Base-by-base conservation (phyloP, 768 basidiomycete genomes). In the Macrocybe gigantea region DNA sequence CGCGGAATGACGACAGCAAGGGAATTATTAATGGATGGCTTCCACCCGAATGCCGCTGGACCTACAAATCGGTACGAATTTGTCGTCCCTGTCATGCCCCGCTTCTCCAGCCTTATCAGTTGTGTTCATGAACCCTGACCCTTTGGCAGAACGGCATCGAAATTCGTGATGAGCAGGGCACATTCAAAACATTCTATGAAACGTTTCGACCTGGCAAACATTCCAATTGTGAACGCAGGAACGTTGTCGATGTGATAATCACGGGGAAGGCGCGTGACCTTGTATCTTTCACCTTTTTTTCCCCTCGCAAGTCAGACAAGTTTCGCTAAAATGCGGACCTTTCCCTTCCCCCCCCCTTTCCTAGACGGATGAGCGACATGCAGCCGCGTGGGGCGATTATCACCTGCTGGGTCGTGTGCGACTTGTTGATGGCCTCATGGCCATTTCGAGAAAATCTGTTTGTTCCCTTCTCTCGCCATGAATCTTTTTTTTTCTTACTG, bases 401-500 rank as follows among this genome's bases (percentile, higher is more conserved):
- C 70, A 63, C 41, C 67, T 84, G 43, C 60, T 77, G 37, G 84
- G 84, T 34, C 75, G 82, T 31, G 65, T 85, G 10, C 67, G 84
- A 31, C 62, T 77, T 6, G 67, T 68, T 35, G 84, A 86, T 60
- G 84, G 84, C 10, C 64, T 84, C 35, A 64, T 83, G 30, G 71
- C 76, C 3, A 60, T 85, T 33, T 53, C 71, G 29, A 73, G 77
- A 46, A 70, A 77, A 64, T 73, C 80, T 46, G 79, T 79, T 47
- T 49, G 75, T 64, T 30, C 37, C 12, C 44, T 22, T 34, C 38
- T 35, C 37, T 7, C 13, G 10, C 7, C 13, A 22, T 33, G 44
- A 34, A 6, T 7, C 35, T 34, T 9, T 34, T 43, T 36, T 8
- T 31, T 30, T 14, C 45, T 22, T 15, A 39, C 42, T 44, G 49